These are phyloP conservation scores for Colletotrichum neosansevieriae DNA, from an alignment of 2,329 filamentous ascomycete genomes.

Conservation along the genomic window DNA sequence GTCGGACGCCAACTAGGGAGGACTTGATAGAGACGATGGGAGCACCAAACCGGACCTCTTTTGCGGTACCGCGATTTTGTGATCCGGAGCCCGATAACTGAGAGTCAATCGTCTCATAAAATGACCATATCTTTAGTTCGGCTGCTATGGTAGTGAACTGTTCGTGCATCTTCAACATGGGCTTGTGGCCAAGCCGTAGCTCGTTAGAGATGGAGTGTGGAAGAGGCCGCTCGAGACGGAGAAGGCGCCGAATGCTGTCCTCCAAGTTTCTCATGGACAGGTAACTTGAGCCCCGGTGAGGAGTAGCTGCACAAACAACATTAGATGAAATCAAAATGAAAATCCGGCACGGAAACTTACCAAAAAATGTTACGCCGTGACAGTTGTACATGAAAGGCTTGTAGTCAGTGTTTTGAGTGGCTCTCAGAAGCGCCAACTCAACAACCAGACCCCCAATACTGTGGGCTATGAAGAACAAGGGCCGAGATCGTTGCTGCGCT, in stretches of 20 bases:
- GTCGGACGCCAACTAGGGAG: conserved; percentile 62
- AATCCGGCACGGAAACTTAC: conserved; percentile 49
- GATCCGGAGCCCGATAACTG: conserved; percentile 60
- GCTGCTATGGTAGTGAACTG: conserved; percentile 68
- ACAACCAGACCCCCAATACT: conserved; percentile 71
- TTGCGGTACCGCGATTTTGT: conserved; percentile 48
- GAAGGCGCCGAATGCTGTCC: conserved; percentile 63
- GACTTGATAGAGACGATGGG: conserved; percentile 70
- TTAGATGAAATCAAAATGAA: background rate
- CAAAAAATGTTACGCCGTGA: conserved; percentile 71
- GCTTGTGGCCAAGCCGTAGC: conserved; percentile 62
- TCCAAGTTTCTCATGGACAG: conserved; percentile 69
- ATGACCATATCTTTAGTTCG: conserved; percentile 72
- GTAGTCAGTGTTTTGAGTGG: conserved; percentile 53
- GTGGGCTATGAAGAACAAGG: conserved; percentile 71
- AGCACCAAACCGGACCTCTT: conserved; percentile 68
- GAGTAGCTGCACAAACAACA: conserved; percentile 57
- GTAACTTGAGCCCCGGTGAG: conserved; percentile 73
- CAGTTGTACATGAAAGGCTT: conserved; percentile 65
- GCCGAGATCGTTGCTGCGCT: conserved; percentile 54
- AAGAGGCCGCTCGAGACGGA: conserved; percentile 64
- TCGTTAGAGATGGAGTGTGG: conserved; percentile 63
- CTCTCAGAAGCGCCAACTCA: conserved; percentile 67
- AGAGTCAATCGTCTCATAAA: conserved; percentile 73
- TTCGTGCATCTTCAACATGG: conserved; percentile 63